Evolutionary conservation across 2,329 filamentous ascomycete genomes (phyloP), one percentile per base, ranked within the genome.

Genomic region (Colletotrichum cereale): DNA sequence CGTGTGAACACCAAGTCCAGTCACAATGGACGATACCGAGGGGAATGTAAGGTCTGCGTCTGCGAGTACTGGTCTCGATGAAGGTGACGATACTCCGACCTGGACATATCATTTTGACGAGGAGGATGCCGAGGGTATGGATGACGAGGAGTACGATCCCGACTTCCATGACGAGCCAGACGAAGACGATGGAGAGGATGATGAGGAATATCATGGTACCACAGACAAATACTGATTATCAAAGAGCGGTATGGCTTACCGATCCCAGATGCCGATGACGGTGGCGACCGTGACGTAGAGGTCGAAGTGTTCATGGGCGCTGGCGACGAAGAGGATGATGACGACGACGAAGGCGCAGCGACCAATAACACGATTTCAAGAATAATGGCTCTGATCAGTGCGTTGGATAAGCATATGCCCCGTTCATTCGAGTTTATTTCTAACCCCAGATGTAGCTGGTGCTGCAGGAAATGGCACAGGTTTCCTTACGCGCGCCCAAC

Each of bases 401-500:
- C n/a, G 58, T 53, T 29, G 36, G 21, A 42, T 26, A 1, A 34
- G 5, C 26, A 26, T n/a, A n/a, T 74, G 36, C 74, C 75, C 61
- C 72, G 74, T 31, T 73, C 74, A 36, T 62, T 76, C 10, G 76
- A 76, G 42, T 74, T 63, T 77, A 73, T 74, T 55, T 77, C 81
- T 78, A 77, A 78, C 66, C 78, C 77, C 80, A 74, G 72, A 75
- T 74, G 66, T 61, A 73, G 67, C 67, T 62, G 36, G 44, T 79
- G 76, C 74, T 29, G 58, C 65, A 44, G 76, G 77, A 21, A 75
- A 75, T 31, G 74, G 75, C 44, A 74, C 76, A 47, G 77, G 79
- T 10, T 69, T 80, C 5, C 75, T 84, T 50, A 82, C 79, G 0
- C 75, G 75, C 60, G 77, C 76, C 31, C 83, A 86, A 66, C 75